These are phyloP conservation scores for Trichoderma orchidacearum DNA, from an alignment of 495 filamentous ascomycete species.

Conservation along the genomic window DNA sequence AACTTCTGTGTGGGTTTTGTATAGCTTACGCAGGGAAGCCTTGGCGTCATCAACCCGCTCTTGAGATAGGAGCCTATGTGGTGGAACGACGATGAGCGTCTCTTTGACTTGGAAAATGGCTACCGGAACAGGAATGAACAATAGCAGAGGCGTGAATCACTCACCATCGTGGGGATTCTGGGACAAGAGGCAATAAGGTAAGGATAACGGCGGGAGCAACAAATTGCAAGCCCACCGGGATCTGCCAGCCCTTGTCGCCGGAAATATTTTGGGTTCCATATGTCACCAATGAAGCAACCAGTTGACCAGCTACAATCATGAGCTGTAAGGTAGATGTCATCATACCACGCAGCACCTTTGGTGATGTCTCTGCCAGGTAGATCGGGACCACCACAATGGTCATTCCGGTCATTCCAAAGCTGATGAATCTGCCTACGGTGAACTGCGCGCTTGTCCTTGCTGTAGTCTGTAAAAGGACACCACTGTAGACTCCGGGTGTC, in stretches of 20 bases:
- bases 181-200: slow-evolving; percentile 17
- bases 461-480: slow-evolving; percentile 12
- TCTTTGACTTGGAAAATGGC: too few relatives aligned
- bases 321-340: slow-evolving; percentile 9
- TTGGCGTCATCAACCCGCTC: slow-evolving; percentile 8
- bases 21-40: slow-evolving; percentile 4
- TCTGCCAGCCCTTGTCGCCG: slow-evolving; percentile 14
- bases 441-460: slow-evolving; percentile 13
- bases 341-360: slow-evolving; percentile 9
- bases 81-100: too few relatives aligned
- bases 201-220: slow-evolving; percentile 19
- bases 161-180: slow-evolving; percentile 24
- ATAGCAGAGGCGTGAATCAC: too few relatives aligned
- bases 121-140: too few relatives aligned
- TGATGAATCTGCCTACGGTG: slow-evolving; percentile 10
- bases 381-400: slow-evolving; percentile 13
- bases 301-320: slow-evolving; percentile 10
- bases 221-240: slow-evolving; percentile 24
- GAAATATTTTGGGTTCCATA: slow-evolving; percentile 7
- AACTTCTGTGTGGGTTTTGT: slow-evolving; percentile 5
- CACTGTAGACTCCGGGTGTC: slow-evolving; percentile 5
- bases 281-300: slow-evolving; percentile 16
- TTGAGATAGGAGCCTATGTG: slow-evolving; percentile 8
- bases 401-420: slow-evolving; percentile 12
- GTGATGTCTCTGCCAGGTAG: slow-evolving; percentile 11